These are phyloP conservation scores for Arthroderma sp. DNA, from an alignment of 2,329 filamentous ascomycete species.

Conservation along the genomic window DNA sequence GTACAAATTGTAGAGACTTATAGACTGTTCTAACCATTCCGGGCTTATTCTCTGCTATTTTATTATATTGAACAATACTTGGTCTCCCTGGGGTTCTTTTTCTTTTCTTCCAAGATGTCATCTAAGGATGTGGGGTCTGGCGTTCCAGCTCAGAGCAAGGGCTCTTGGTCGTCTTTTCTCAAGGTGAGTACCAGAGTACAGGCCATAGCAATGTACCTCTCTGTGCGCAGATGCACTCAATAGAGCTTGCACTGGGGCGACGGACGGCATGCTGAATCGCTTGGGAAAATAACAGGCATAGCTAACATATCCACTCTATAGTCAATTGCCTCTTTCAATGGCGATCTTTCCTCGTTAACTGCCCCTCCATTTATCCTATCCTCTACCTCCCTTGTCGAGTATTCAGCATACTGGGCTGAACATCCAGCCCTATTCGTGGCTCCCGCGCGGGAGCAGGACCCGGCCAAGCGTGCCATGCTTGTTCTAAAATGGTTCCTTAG, in stretches of 20 bases:
- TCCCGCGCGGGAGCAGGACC: constrained; percentile 63
- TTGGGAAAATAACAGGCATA: neutral
- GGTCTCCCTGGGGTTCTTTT: too few species aligned
- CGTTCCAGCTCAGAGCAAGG: constrained; percentile 30
- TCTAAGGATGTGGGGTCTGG: constrained; percentile 28
- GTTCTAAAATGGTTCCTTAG: constrained; percentile 96
- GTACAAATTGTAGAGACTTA: too few species aligned
- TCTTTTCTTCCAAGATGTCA: neutral
- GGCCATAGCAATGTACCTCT: too few species aligned
- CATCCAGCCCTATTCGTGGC: constrained; percentile 68
- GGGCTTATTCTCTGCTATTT: too few species aligned
- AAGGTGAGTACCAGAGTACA: constrained; percentile 22
- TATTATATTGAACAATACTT: too few species aligned
- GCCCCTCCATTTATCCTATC: constrained; percentile 74
- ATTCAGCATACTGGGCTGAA: constrained; percentile 71
- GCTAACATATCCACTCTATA: constrained; percentile 10
- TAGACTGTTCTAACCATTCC: too few species aligned
- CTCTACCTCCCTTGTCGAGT: constrained; percentile 64
- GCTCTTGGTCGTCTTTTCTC: constrained; percentile 36
- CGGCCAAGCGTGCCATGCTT: constrained; percentile 66
- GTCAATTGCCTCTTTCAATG: constrained; percentile 69
- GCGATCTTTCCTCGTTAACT: constrained; percentile 66
- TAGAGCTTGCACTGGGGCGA: too few species aligned
- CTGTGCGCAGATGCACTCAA: too few species aligned
- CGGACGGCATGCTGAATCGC: too few species aligned